Evolutionary conservation across 768 basidiomycete species (phyloP).

Genomic region (Boletus subcaerulescens): DNA sequence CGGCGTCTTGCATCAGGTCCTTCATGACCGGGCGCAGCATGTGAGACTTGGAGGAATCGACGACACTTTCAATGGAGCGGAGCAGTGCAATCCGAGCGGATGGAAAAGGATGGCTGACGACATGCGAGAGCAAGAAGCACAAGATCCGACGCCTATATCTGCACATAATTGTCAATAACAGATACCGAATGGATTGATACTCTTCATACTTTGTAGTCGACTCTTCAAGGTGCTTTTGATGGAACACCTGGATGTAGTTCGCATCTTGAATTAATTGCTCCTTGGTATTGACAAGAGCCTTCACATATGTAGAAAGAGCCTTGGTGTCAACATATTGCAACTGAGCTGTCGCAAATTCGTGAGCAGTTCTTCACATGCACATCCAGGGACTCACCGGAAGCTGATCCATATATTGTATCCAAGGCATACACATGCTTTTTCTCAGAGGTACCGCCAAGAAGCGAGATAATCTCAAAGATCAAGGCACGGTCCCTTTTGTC

Average conservation of each 20-base stretch:
- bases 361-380: neutral
- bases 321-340: constrained; percentile 70
- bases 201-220: constrained; percentile 44
- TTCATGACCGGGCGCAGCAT: constrained; percentile 61
- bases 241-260: constrained; percentile 54
- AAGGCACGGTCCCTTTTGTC: constrained; percentile 30
- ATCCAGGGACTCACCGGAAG: constrained; percentile 43
- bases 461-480: constrained; percentile 54
- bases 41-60: constrained; percentile 44
- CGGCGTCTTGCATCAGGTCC: constrained; percentile 27
- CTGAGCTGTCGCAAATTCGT: constrained; percentile 32
- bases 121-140: constrained; percentile 80
- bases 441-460: constrained; percentile 40
- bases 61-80: constrained; percentile 37
- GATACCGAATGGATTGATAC: constrained; percentile 32
- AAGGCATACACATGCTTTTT: constrained; percentile 62
- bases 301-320: constrained; percentile 59
- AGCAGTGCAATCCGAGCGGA: constrained; percentile 55
- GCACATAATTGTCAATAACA: neutral
- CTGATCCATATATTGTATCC: constrained; percentile 68
- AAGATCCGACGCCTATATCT: constrained; percentile 72
- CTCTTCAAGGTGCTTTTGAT: constrained; percentile 52
- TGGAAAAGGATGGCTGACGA: constrained; percentile 52
- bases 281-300: constrained; percentile 44
- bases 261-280: constrained; percentile 62